Conservation (phyloP, 1,139 yeast species). For the Blastobotrys capitulatus region DNA sequence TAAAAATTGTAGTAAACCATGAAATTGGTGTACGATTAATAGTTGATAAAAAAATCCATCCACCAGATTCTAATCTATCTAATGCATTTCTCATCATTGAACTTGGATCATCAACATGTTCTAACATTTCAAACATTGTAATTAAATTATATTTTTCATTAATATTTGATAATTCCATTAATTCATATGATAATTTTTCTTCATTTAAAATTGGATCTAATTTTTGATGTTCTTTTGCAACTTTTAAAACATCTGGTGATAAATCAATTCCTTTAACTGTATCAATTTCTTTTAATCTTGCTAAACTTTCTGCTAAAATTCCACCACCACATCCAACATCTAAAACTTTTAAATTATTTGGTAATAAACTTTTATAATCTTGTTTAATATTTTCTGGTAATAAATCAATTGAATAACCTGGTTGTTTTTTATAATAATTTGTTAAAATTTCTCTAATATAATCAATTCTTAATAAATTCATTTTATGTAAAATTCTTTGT, state of each 20-base stretch:
- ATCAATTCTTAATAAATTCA: constrained; percentile 87
- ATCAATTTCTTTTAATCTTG: constrained; percentile 53
- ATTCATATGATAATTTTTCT: constrained; percentile 53
- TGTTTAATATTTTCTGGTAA: too few species aligned
- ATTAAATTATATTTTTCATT: constrained; percentile 58
- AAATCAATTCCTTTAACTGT: constrained; percentile 77
- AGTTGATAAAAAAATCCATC: constrained; percentile 83
- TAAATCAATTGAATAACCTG: constrained; percentile 67
- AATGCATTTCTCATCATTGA: constrained; percentile 65
- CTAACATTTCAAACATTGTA: constrained; percentile 91
- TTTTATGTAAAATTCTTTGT: constrained; percentile 86
- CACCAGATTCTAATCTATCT: constrained; percentile 65
- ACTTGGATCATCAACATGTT: constrained; percentile 85
- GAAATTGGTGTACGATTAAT: constrained; percentile 86
- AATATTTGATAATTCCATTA: constrained; percentile 52
- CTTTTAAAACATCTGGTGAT: constrained; percentile 72
- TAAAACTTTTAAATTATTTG: constrained; percentile 44
- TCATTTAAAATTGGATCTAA: constrained; percentile 56
- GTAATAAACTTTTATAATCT: constrained; percentile 20
- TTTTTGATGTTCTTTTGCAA: constrained; percentile 63
- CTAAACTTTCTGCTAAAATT: constrained; percentile 77
- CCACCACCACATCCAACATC: constrained; percentile 99
- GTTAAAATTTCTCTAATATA: constrained; percentile 61
- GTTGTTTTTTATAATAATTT: constrained; percentile 39
- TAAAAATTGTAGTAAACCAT: constrained; percentile 87